phyloP scores from a whole-genome alignment of 2,329 filamentous ascomycete genomes.

The Trichoderma lentiforme region DNA sequence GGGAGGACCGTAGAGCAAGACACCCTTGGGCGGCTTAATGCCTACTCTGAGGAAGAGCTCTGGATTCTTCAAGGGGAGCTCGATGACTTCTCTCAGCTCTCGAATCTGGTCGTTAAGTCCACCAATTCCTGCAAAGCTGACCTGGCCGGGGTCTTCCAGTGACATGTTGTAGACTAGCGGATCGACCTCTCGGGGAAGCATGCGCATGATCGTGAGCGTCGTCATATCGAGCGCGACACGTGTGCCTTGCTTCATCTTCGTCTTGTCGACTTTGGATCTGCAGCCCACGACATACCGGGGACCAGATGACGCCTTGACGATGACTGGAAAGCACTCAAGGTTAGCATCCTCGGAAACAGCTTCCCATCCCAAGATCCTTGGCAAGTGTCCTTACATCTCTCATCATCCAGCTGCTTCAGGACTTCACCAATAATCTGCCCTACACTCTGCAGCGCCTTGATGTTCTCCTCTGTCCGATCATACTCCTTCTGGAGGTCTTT shows the following conservation, averaged over 20 bases:
- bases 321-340: constrained; percentile 57
- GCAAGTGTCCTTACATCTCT: constrained; percentile 69
- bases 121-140: constrained; percentile 97
- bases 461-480: constrained; percentile 97
- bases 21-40: constrained; percentile 98
- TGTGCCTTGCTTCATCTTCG: constrained; percentile 95
- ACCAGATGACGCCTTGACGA: constrained; percentile 96
- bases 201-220: constrained; percentile 98
- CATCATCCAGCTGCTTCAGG: constrained; percentile 96
- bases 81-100: constrained; percentile 95
- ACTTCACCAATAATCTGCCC: constrained; percentile 99
- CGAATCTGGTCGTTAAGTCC: constrained; percentile 97
- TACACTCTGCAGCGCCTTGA: constrained; percentile 98
- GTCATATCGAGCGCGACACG: constrained; percentile 99
- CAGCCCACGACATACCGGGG: constrained; percentile 98
- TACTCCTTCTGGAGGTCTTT: constrained; percentile 94
- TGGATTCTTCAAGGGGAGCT: constrained; percentile 96
- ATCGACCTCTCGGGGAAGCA: constrained; percentile 97
- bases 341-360: constrained; percentile 12
- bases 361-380: not conserved
- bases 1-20: constrained; percentile 90
- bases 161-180: constrained; percentile 99
- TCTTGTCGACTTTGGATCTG: constrained; percentile 96
- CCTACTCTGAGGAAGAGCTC: constrained; percentile 95
- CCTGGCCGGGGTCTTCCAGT: constrained; percentile 91